Evolutionary conservation across 2,329 filamentous ascomycete species (phyloP).

Genomic region (Delphinella strobiligena): DNA sequence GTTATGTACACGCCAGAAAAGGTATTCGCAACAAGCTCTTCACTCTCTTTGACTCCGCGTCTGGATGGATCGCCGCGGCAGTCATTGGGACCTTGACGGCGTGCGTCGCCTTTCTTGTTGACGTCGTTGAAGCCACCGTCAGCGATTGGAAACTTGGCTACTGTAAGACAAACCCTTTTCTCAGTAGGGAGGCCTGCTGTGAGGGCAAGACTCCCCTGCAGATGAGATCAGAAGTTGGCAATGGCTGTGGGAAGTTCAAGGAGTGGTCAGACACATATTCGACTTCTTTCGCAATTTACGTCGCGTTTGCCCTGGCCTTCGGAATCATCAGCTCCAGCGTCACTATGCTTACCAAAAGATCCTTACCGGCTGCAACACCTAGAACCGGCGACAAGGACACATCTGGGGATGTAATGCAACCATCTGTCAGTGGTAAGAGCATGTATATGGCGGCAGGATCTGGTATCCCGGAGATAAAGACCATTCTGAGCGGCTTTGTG

Average conservation of each 20-base stretch:
- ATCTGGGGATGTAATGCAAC: slow-evolving; percentile 8
- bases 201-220: slow-evolving; percentile 20
- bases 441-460: slow-evolving; percentile 49
- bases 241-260: slow-evolving; percentile 29
- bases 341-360: slow-evolving; percentile 38
- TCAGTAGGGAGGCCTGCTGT: slow-evolving; percentile 41
- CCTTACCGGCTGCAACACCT: slow-evolving; percentile 32
- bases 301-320: slow-evolving; percentile 37
- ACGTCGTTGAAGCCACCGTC: slow-evolving; percentile 41
- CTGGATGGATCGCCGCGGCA: slow-evolving; percentile 45
- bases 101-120: slow-evolving; percentile 43
- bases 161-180: slow-evolving; percentile 34
- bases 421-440: slow-evolving; percentile 29
- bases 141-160: slow-evolving; percentile 48
- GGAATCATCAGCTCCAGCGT: slow-evolving; percentile 37
- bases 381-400: slow-evolving; percentile 21
- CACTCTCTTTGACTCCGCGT: slow-evolving; percentile 36
- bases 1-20: slow-evolving; percentile 30
- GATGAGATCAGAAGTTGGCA: slow-evolving; percentile 15
- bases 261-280: slow-evolving; percentile 33
- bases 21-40: slow-evolving; percentile 30
- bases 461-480: slow-evolving; percentile 52
- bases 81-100: slow-evolving; percentile 44
- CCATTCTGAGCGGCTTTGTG: slow-evolving; percentile 47
- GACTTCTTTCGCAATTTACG: slow-evolving; percentile 35